Evolutionary conservation across 495 filamentous ascomycete genomes (phyloP), one percentile per base, ranked within the genome.

Genomic region (Gamarada debralockiae): DNA sequence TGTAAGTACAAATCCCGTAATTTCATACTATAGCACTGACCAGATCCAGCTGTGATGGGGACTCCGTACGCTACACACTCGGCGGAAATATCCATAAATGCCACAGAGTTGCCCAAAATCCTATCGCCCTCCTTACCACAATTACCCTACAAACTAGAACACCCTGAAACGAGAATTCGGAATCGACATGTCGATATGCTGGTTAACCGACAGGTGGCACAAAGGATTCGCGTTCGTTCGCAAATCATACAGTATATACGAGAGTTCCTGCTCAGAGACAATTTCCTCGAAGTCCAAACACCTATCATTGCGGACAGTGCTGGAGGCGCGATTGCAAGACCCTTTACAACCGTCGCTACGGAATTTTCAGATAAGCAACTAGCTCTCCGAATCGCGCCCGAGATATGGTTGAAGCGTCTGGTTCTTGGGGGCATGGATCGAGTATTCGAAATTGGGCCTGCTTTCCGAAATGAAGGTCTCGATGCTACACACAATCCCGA

Each of bases 401-500:
- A 98, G 70, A 72, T 98, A 13, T 97, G 89, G 88, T 75, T 98
- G 57, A 98, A 98, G 74, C 80, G 91, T 53, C 71, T 98, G 54
- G 80, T 97, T 7, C 79, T 97, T 4, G 92, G 91, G 43, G 92
- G 91, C n/a, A 85, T 97, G 58, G 85, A 90, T 55, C 77, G 77
- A 48, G 80, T 98, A 24, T 98, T 93, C 65, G 93, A 98, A 71
- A 89, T 98, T 59, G 93, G 95, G 18, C 83, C 87, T 27, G 86
- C 86, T 24, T 98, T 98, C 68, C 83, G 93, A 38, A 97, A 98
- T 70, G 93, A 98, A 75, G 90, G 90, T 75, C 65, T 97, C 34
- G 93, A 98, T 69, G 79, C 84, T 21, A 95, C 88, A 0, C 93
- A 97, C 68, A 97, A 97, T 62, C 91, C 93, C 5, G 93, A 98